Evolutionary conservation across 164 flowering plant species (phyloP).

Genomic region (Sedum album): DNA sequence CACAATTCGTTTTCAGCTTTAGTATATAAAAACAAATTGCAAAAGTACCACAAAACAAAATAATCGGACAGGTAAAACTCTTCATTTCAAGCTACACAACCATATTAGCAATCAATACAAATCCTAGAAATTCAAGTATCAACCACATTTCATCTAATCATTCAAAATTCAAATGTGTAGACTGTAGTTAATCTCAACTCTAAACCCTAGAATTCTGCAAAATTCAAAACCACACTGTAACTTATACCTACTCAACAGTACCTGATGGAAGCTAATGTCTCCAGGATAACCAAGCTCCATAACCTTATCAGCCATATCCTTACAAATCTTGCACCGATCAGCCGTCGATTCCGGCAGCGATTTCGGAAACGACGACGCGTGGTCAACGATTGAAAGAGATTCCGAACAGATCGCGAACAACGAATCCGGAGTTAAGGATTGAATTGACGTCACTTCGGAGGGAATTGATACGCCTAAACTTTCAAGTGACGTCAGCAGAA

Average conservation of each 20-base stretch:
- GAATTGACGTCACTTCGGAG: slow-evolving; percentile 29
- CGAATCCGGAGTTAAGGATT: slow-evolving; percentile 28
- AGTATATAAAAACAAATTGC: slow-evolving; percentile 29
- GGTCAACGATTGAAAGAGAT: slow-evolving; percentile 38
- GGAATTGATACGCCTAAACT: slow-evolving; percentile 47
- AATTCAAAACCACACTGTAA: background rate
- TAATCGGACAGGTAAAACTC: slow-evolving; percentile 14
- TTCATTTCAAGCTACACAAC: background rate
- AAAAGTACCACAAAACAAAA: slow-evolving; percentile 15
- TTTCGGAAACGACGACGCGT: slow-evolving; percentile 25
- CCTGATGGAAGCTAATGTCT: slow-evolving; percentile 66
- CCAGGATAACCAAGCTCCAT: slow-evolving; percentile 46
- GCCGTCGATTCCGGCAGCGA: slow-evolving; percentile 45
- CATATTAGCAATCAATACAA: background rate
- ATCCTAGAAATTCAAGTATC: background rate
- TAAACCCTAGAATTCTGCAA: background rate
- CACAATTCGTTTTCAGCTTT: slow-evolving; percentile 35
- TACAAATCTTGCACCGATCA: slow-evolving; percentile 44
- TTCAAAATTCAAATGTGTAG: too few species aligned
- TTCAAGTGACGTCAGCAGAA: slow-evolving; percentile 36
- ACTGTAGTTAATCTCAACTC: background rate
- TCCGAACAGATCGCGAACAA: slow-evolving; percentile 54
- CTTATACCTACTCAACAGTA: slow-evolving; percentile 9
- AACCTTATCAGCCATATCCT: slow-evolving; percentile 45
- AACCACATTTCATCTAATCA: background rate